Evolutionary conservation across 2,329 filamentous ascomycete species (phyloP).

Genomic region (Pyricularia pennisetigena): DNA sequence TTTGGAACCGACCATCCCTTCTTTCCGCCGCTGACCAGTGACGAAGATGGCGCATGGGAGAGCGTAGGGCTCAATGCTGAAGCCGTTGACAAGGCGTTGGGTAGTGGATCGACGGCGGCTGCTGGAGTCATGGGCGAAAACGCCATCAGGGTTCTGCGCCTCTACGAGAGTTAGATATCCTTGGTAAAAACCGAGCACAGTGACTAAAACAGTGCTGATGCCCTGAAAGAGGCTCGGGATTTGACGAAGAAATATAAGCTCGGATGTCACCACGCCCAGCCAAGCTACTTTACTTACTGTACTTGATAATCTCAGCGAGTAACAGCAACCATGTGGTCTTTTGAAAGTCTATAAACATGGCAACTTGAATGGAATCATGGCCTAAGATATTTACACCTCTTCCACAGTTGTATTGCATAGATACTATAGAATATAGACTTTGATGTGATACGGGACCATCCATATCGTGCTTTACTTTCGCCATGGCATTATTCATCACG

Average conservation of each 20-base stretch:
- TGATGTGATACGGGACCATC: too few species aligned
- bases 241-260: background rate
- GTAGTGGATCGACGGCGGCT: slow-evolving; percentile 7
- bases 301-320: too few species aligned
- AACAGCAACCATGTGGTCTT: too few species aligned
- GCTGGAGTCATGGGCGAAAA: slow-evolving; percentile 13
- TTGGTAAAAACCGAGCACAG: background rate
- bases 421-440: too few species aligned
- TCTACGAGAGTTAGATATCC: slow-evolving; percentile 6
- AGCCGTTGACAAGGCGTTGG: slow-evolving; percentile 24
- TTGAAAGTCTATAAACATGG: too few species aligned
- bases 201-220: background rate
- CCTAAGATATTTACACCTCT: too few species aligned
- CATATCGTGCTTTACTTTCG: too few species aligned
- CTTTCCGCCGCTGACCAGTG: slow-evolving; percentile 62
- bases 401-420: too few species aligned
- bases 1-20: slow-evolving; percentile 82
- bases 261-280: background rate
- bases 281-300: background rate
- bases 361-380: too few species aligned
- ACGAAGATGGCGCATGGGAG: slow-evolving; percentile 56
- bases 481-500: too few species aligned
- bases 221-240: background rate
- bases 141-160: slow-evolving; percentile 11
- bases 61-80: slow-evolving; percentile 50